A percentile compares a stretch with the other conserved stretches of the same genome.
These are phyloP conservation scores for Aureobasidium sp. DNA, from an alignment of 2,329 filamentous ascomycete species.

Conservation along the genomic window DNA sequence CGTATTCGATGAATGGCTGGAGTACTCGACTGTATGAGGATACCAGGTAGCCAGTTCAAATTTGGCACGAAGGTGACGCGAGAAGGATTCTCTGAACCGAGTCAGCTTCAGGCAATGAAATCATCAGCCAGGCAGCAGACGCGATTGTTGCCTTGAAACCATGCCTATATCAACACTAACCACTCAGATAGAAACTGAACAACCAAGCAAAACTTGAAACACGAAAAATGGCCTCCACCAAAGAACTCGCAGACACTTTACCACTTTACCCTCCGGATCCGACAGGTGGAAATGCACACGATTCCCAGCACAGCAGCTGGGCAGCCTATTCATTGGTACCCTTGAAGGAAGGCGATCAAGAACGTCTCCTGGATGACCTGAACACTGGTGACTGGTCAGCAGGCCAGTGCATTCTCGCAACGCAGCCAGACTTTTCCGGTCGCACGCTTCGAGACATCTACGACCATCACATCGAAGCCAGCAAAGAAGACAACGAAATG, in stretches of 20 bases:
- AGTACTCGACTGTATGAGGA: no score
- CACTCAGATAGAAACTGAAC: not conserved
- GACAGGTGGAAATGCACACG: not conserved
- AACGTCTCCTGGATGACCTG: not conserved
- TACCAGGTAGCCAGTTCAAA: no score
- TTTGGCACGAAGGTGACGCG: not conserved
- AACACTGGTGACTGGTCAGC: not conserved
- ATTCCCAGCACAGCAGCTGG: not conserved
- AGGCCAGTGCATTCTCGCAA: not conserved
- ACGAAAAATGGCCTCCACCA: not conserved
- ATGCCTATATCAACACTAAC: not conserved
- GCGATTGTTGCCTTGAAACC: not conserved
- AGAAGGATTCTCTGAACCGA: not conserved
- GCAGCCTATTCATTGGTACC: not conserved
- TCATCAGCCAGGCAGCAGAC: not conserved
- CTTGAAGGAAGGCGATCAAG: not conserved
- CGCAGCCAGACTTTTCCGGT: not conserved
- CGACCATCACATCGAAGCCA: not conserved
- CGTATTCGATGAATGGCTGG: no score
- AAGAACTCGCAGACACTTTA: not conserved
- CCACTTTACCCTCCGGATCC: not conserved
- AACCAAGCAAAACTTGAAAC: not conserved
- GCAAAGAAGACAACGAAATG: not conserved
- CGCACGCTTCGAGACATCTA: not conserved
- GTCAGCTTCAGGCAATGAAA: not conserved